Conservation (phyloP, 169 alveolate species). For the Plasmodium fragile region DNA sequence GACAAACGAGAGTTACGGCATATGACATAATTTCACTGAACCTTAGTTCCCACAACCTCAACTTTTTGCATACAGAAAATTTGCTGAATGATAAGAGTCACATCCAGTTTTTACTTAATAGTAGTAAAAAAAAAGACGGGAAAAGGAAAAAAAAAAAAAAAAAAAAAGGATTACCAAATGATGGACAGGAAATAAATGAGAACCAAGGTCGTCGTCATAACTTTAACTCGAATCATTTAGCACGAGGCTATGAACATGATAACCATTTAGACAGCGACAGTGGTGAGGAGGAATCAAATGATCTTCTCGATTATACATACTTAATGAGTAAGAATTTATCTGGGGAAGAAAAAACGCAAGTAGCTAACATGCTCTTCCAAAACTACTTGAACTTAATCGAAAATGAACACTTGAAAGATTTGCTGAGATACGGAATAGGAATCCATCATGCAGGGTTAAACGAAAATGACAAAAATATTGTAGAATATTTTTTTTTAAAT, state of each 20-base stretch:
- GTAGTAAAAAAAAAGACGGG: neutral
- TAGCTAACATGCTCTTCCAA: slow-evolving; percentile 24
- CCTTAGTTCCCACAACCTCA: slow-evolving; percentile 40
- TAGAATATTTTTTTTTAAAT: slow-evolving; percentile 95
- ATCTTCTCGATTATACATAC: neutral
- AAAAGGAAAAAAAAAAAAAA: neutral
- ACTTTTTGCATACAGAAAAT: slow-evolving; percentile 52
- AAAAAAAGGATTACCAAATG: neutral
- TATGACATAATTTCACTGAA: slow-evolving; percentile 81
- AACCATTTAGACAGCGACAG: neutral
- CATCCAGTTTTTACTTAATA: slow-evolving; percentile 56
- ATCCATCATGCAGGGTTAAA: slow-evolving; percentile 98
- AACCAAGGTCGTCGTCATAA: neutral
- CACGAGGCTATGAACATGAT: neutral
- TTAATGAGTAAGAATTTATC: slow-evolving; percentile 22
- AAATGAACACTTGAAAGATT: slow-evolving; percentile 92
- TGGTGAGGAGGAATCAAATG: neutral
- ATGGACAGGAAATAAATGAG: neutral
- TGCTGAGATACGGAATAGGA: slow-evolving; percentile 96
- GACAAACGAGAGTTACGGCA: slow-evolving; percentile 99
- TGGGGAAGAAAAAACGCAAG: slow-evolving; percentile 27
- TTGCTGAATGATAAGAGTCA: slow-evolving; percentile 72
- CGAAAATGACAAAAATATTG: slow-evolving; percentile 96
- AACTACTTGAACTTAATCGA: slow-evolving; percentile 73
- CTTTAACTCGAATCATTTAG: neutral